Evolutionary conservation across 2,329 filamentous ascomycete genomes (phyloP).

Genomic region (Scleromitrula shiraiana): DNA sequence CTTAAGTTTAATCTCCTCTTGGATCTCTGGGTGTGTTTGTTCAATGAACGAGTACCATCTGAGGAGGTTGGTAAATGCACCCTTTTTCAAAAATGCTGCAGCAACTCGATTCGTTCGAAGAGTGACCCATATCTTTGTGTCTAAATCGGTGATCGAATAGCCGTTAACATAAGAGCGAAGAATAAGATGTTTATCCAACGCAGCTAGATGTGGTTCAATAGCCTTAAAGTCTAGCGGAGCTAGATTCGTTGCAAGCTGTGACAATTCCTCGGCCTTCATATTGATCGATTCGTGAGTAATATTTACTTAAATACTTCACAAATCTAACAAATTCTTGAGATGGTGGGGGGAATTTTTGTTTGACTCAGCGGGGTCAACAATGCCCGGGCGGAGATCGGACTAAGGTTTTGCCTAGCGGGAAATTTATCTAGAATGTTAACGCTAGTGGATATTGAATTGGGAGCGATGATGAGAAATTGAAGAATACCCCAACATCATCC

Average conservation of each 20-base stretch:
- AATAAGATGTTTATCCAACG: constrained; percentile 80
- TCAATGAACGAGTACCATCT: constrained; percentile 88
- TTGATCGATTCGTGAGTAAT: background rate
- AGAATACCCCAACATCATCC: background rate
- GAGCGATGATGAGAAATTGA: background rate
- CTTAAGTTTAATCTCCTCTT: constrained; percentile 59
- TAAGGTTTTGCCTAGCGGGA: constrained; percentile 11
- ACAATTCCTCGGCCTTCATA: constrained; percentile 52
- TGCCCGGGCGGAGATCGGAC: background rate
- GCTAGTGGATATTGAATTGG: constrained; percentile 8
- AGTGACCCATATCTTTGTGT: constrained; percentile 76
- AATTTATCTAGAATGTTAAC: too few species aligned
- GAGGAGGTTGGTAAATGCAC: constrained; percentile 64
- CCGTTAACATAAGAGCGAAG: constrained; percentile 81
- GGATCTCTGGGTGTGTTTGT: constrained; percentile 69
- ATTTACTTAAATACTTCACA: background rate
- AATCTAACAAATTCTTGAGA: constrained; percentile 1
- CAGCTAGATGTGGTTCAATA: constrained; percentile 64
- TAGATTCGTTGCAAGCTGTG: constrained; percentile 42
- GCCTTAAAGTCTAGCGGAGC: constrained; percentile 69
- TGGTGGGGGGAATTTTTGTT: constrained; percentile 11
- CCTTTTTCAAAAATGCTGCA: constrained; percentile 71
- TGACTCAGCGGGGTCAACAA: constrained; percentile 4
- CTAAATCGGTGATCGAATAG: constrained; percentile 67
- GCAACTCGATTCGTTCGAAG: constrained; percentile 81